Conservation (phyloP, 495 filamentous ascomycete species). For the Xylaria longipes region DNA sequence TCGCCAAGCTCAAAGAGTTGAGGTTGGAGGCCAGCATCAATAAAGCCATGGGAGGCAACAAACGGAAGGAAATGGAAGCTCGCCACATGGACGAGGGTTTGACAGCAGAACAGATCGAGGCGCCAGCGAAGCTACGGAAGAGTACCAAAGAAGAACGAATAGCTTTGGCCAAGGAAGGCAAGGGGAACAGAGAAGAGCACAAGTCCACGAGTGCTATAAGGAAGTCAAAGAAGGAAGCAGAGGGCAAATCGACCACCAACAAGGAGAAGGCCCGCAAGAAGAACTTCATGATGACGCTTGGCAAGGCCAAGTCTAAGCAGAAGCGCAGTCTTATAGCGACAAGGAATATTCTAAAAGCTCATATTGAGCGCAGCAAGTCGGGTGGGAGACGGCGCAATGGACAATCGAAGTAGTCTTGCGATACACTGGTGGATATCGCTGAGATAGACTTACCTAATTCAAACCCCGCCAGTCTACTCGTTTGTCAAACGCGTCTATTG, state of each 20-base stretch:
- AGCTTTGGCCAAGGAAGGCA: slow-evolving; percentile 76
- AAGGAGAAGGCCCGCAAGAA: slow-evolving; percentile 96
- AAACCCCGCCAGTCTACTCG: neutral
- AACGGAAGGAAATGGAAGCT: slow-evolving; percentile 55
- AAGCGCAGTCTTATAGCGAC: slow-evolving; percentile 90
- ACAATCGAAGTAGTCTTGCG: slow-evolving; percentile 1
- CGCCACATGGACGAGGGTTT: slow-evolving; percentile 82
- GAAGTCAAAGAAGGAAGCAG: slow-evolving; percentile 80
- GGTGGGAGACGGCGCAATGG: slow-evolving; percentile 82
- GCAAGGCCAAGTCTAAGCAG: slow-evolving; percentile 90
- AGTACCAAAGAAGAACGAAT: slow-evolving; percentile 82
- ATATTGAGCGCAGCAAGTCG: slow-evolving; percentile 81
- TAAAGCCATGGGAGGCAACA: slow-evolving; percentile 59
- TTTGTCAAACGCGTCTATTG: neutral
- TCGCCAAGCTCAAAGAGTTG: slow-evolving; percentile 90
- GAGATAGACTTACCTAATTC: neutral
- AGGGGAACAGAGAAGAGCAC: slow-evolving; percentile 73
- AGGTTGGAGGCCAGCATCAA: slow-evolving; percentile 73
- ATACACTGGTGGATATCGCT: neutral
- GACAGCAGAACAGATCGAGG: slow-evolving; percentile 85
- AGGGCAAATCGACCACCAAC: slow-evolving; percentile 96
- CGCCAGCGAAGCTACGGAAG: slow-evolving; percentile 71
- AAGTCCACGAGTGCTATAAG: slow-evolving; percentile 80
- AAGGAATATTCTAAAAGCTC: slow-evolving; percentile 76
- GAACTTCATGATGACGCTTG: slow-evolving; percentile 97